A percentile compares a stretch with the other conserved stretches of the same genome.
Evolutionary conservation across 169 alveolate species (phyloP).

Genomic region (Fabrea salina): DNA sequence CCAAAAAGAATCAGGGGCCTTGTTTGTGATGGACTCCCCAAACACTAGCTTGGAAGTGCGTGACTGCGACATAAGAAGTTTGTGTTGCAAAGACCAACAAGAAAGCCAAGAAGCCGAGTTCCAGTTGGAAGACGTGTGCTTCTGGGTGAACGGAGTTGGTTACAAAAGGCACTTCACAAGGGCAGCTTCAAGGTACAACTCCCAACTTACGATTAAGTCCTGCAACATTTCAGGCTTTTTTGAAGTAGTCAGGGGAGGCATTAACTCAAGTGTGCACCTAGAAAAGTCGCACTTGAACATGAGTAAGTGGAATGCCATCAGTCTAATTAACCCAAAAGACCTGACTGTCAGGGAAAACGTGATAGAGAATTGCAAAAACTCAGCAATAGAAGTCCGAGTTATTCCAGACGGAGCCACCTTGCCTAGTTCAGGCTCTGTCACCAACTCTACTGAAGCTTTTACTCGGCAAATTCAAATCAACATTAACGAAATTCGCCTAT

Average conservation of each 20-base stretch:
- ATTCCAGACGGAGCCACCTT: not conserved
- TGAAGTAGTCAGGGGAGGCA: not conserved
- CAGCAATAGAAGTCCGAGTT: not conserved
- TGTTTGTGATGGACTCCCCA: slow-evolving; percentile 16
- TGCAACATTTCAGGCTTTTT: slow-evolving; percentile 8
- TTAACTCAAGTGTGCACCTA: not conserved
- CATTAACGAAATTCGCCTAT: not conserved
- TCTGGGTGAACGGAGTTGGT: slow-evolving; percentile 23
- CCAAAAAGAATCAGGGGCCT: not conserved
- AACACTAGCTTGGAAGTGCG: slow-evolving; percentile 19
- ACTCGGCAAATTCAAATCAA: not conserved
- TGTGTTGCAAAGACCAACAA: not conserved
- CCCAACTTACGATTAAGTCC: not conserved
- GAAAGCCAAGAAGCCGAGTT: not conserved
- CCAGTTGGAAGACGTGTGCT: not conserved
- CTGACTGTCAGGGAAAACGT: not conserved
- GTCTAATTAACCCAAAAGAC: slow-evolving; percentile 17
- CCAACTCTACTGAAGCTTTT: not conserved
- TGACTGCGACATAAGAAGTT: slow-evolving; percentile 24
- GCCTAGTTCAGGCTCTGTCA: not conserved
- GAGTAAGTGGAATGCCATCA: not conserved
- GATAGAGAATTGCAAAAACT: slow-evolving; percentile 6
- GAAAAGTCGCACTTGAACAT: slow-evolving; percentile 4
- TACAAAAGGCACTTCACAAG: not conserved
- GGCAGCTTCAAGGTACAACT: not conserved